Evolutionary conservation across 768 basidiomycete genomes (phyloP), one percentile per base, ranked within the genome.

Genomic region (Hygrocybe punicea): DNA sequence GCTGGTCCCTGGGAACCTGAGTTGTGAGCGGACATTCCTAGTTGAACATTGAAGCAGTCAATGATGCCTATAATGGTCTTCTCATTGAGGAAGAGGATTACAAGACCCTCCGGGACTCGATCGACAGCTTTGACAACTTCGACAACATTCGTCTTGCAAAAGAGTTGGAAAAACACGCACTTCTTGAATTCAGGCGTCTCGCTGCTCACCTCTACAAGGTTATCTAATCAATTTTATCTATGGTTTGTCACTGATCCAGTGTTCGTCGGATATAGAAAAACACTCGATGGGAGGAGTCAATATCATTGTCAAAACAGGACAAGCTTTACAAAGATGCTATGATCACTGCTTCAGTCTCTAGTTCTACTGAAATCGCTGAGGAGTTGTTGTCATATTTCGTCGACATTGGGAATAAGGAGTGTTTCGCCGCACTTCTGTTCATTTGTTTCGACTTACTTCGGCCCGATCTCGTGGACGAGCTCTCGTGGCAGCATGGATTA

Each of bases 51-150:
- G 92, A 95, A 67, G 92, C 95, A 14, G 93, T 99, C 67, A 99
- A 99, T 67, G 94, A 97, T 62, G 95, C 96, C 7, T 98, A 97
- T 77, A 98, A 98, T 65, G 91, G 93, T 66, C 78, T 99, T n/a
- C 80, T 98, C 42, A 98, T 99, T 58, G 97, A 99, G 71, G 97
- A 99, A 71, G 97, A 99, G 73, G 96, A 99, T 69, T 93, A 95
- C 79, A 93, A 96, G 73, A 98, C 96, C 0, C 83, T 99, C 7
- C 90, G 96, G 8, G 97, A 97, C 71, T 95, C 93, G 9, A 95
- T 98, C 52, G 96, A 98, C 74, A 94, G 94, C 70, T 95, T 97
- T 67, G 94, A 98, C 74, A 98, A 97, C 74, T 99, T 97, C 77
- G 91, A 98, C 73, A 93, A 91, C 63, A 85, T 93, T 58, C 81